These are phyloP conservation scores for Hyaloscypha hepaticicola DNA, from an alignment of 495 filamentous ascomycete species.

Conservation along the genomic window DNA sequence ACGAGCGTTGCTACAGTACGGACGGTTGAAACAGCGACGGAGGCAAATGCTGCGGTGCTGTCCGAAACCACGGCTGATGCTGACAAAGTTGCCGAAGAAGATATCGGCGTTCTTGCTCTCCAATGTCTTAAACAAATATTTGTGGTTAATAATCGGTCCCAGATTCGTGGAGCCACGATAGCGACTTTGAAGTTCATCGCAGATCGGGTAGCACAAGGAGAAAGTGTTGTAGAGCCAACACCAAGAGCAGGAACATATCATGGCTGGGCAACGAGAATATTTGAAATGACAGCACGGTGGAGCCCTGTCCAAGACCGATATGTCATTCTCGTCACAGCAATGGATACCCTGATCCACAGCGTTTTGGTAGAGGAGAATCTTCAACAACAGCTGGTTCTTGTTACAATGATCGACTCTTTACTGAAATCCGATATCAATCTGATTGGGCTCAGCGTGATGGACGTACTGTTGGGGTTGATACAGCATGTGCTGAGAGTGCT, in stretches of 20 bases:
- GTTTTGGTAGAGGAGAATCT: conserved; percentile 64
- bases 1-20: conserved; percentile 77
- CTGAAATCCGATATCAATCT: conserved; percentile 85
- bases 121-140: conserved; percentile 81
- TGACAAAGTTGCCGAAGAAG: conserved; percentile 81
- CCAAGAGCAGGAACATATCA: conserved; percentile 39
- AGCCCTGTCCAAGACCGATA: conserved; percentile 90
- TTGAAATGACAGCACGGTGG: conserved; percentile 76
- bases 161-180: conserved; percentile 70
- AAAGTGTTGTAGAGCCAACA: conserved; percentile 38
- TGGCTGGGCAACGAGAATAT: conserved; percentile 77
- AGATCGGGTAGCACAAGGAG: conserved; percentile 51
- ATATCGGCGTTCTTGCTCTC: conserved; percentile 78
- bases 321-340: conserved; percentile 74
- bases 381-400: conserved; percentile 66
- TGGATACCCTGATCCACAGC: conserved; percentile 68
- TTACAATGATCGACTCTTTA: conserved; percentile 74
- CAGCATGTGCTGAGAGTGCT: conserved; percentile 74
- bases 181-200: conserved; percentile 71
- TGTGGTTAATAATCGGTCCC: conserved; percentile 67
- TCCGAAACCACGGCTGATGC: conserved; percentile 76
- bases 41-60: conserved; percentile 66
- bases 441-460: conserved; percentile 92
- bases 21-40: conserved; percentile 63
- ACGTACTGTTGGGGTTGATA: conserved; percentile 78